These are phyloP conservation scores for Hyphopichia wangnamkhiaoensis DNA, from an alignment of 1,139 yeast species.

Conservation along the genomic window DNA sequence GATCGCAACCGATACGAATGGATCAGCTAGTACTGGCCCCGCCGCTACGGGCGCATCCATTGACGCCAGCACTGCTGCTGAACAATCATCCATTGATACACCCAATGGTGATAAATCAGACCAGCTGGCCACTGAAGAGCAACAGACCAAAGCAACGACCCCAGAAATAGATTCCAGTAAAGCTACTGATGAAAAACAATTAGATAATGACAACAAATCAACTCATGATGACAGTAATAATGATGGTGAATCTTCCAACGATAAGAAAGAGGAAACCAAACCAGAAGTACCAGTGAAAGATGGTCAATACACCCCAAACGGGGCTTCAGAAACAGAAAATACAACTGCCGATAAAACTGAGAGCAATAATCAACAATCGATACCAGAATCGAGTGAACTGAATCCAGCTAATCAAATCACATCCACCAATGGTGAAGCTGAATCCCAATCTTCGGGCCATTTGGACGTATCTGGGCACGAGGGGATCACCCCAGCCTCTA, in stretches of 20 bases:
- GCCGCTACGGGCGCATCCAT: neutral
- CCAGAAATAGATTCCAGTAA: neutral
- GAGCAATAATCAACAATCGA: neutral
- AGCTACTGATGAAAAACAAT: neutral
- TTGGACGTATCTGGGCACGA: no score
- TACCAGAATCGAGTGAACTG: neutral
- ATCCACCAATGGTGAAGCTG: no score
- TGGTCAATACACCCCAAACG: neutral
- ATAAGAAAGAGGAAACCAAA: neutral
- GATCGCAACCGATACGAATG: neutral
- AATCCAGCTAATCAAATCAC: neutral
- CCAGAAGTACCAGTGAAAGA: constrained; percentile 1
- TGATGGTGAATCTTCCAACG: no score
- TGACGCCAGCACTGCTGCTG: neutral
- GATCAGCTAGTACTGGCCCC: neutral
- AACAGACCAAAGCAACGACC: neutral
- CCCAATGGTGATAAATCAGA: neutral
- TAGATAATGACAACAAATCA: neutral
- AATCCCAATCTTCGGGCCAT: neutral
- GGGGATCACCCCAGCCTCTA: neutral
- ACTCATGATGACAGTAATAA: no score
- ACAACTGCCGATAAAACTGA: neutral
- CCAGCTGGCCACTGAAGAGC: neutral
- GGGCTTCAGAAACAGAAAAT: neutral
- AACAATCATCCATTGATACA: neutral